Conservation (phyloP, 2,329 filamentous ascomycete genomes). For the Grosmannia huntii region DNA sequence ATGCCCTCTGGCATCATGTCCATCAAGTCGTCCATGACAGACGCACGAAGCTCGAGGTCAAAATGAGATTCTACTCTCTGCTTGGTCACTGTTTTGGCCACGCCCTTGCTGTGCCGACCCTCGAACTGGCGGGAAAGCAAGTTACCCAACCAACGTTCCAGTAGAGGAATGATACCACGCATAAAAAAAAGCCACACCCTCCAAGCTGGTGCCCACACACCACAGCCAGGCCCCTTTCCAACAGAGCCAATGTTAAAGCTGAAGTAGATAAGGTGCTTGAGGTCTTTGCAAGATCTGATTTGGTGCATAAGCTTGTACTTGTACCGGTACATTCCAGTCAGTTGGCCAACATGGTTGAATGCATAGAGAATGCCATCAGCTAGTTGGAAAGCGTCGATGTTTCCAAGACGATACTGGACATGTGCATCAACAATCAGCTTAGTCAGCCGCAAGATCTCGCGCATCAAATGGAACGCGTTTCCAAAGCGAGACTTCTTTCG, state of each 20-base stretch:
- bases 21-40: constrained; percentile 97
- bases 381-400: constrained; percentile 97
- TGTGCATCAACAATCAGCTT: constrained; percentile 98
- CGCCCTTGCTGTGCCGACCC: constrained; percentile 95
- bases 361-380: constrained; percentile 98
- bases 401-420: constrained; percentile 92
- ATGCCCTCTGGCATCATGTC: constrained; percentile 99
- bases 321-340: constrained; percentile 99
- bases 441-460: constrained; percentile 87
- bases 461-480: constrained; percentile 98
- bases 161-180: constrained; percentile 90
- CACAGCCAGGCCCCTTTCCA: constrained; percentile 92
- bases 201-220: constrained; percentile 98
- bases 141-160: constrained; percentile 96
- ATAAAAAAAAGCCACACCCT: constrained; percentile 99
- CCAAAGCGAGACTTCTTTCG: constrained; percentile 98
- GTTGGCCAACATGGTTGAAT: constrained; percentile 96
- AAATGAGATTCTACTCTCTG: constrained; percentile 98
- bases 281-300: constrained; percentile 95
- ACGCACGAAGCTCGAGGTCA: constrained; percentile 90
- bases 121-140: constrained; percentile 94
- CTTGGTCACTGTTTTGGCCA: constrained; percentile 98
- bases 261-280: constrained; percentile 99
- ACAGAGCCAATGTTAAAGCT: constrained; percentile 95
- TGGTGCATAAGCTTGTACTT: constrained; percentile 99